Base-by-base conservation (phyloP, 257 asterid species). In the Primulina eburnea region DNA sequence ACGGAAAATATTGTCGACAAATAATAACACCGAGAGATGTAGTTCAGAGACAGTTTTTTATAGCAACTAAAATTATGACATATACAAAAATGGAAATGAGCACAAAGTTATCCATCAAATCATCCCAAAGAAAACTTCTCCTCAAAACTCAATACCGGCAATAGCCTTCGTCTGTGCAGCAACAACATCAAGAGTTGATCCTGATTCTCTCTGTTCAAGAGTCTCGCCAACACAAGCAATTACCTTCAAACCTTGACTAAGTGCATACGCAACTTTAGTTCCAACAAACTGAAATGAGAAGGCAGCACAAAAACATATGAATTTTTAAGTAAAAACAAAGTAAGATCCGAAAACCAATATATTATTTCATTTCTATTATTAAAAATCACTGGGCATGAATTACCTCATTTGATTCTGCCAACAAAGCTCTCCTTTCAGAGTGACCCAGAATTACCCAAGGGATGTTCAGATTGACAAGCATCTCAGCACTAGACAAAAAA, bases 191-290 rank as follows among this genome's bases (percentile, higher is more conserved):
- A 84, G 32, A 2, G 89, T 84, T 28, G 89, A 75, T 69, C 89
- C 89, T 77, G 87, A 72, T 70, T 84, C 89, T 70, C 89, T 74
- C 71, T 84, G 85, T 65, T 84, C 89, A 64, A 84, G 87, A 17
- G 89, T 82, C 80, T 84, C 89, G 24, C 89, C 89, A 72, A 84
- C 87, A 69, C 89, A 84, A n/a, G 89, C 89, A 68, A 84, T 84
- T 24, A 84, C 89, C 76, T 84, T 82, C 77, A 84, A 24, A 55
- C 87, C 84, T 82, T 76, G 83, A 24, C 85, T 55, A 59, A 84
- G 82, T 30, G 89, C 87, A 72, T 84, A 82, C 21, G 89, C 87
- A 65, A 82, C 87, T 66, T 84, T 84, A 43, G 74, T 85, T 62
- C 89, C 89, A 24, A 84, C 82, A 74, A 84, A 77, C 87, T 84